phyloP scores from a whole-genome alignment of 768 basidiomycete species.

The Mycena belliarum region DNA sequence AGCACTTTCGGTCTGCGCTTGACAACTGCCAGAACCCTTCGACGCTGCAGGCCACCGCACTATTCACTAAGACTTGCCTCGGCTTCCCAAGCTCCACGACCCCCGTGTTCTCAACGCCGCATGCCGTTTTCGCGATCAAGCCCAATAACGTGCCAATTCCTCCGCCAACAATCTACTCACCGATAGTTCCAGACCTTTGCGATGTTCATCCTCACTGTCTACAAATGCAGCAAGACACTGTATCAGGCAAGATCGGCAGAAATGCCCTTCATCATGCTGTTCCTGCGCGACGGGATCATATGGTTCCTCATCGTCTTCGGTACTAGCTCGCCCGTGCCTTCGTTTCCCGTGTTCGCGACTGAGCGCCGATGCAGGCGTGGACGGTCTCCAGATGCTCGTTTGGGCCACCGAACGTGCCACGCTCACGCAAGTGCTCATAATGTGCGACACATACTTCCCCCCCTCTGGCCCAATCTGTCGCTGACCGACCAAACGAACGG shows the following conservation, averaged over 20 bases:
- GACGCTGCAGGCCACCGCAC: too few species aligned
- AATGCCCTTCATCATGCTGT: background rate
- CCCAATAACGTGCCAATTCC: too few species aligned
- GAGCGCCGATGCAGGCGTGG: background rate
- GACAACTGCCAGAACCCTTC: too few species aligned
- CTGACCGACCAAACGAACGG: too few species aligned
- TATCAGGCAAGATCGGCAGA: background rate
- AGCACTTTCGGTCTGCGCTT: too few species aligned
- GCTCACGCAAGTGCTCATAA: conserved; percentile 2
- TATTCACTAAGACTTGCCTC: too few species aligned
- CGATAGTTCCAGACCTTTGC: background rate
- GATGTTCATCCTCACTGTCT: conserved; percentile 4
- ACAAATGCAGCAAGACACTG: background rate
- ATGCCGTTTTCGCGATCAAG: too few species aligned
- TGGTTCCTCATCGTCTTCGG: background rate
- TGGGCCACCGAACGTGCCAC: conserved; percentile 3
- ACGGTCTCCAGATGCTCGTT: background rate
- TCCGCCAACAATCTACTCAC: too few species aligned
- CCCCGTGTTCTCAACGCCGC: too few species aligned
- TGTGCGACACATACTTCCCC: background rate
- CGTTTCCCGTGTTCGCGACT: background rate
- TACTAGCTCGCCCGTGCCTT: background rate
- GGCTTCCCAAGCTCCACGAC: too few species aligned
- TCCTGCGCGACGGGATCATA: background rate
- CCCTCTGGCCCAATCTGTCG: too few species aligned